Evolutionary conservation across 345 rosid species (phyloP).

Genomic region (Arabidopsis arenosa): DNA sequence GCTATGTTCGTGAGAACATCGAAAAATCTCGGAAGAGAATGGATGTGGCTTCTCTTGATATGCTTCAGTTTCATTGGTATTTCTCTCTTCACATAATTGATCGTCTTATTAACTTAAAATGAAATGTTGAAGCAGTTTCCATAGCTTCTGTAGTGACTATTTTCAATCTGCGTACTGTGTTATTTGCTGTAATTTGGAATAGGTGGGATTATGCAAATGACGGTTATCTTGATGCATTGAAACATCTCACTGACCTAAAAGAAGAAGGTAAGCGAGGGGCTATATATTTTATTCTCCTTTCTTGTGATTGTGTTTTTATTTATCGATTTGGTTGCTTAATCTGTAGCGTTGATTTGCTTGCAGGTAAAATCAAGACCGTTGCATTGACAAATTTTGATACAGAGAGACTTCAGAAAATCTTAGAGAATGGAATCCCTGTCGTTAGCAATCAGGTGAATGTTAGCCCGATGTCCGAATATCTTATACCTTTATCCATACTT

Average conservation of each 20-base stretch:
- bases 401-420: slow-evolving; percentile 76
- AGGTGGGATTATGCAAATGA: slow-evolving; percentile 97
- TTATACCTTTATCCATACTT: neutral
- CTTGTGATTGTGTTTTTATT: slow-evolving; percentile 22
- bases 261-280: slow-evolving; percentile 65
- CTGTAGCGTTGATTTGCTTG: slow-evolving; percentile 33
- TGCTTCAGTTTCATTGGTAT: slow-evolving; percentile 95
- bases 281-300: neutral
- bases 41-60: slow-evolving; percentile 91
- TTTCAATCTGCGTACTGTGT: no score
- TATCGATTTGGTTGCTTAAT: slow-evolving; percentile 33
- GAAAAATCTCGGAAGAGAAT: slow-evolving; percentile 83
- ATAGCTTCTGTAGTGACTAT: no score
- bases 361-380: slow-evolving; percentile 91
- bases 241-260: slow-evolving; percentile 85
- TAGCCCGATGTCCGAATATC: neutral
- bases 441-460: slow-evolving; percentile 91
- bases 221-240: slow-evolving; percentile 89
- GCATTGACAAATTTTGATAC: slow-evolving; percentile 97
- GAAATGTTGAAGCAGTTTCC: neutral
- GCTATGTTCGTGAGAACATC: slow-evolving; percentile 69
- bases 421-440: slow-evolving; percentile 87
- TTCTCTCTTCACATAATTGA: neutral
- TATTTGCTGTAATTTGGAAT: neutral
- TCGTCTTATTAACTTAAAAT: neutral